Evolutionary conservation across 495 filamentous ascomycete genomes (phyloP), one percentile per base, ranked within the genome.

Genomic region (Diplogelasinospora grovesii): DNA sequence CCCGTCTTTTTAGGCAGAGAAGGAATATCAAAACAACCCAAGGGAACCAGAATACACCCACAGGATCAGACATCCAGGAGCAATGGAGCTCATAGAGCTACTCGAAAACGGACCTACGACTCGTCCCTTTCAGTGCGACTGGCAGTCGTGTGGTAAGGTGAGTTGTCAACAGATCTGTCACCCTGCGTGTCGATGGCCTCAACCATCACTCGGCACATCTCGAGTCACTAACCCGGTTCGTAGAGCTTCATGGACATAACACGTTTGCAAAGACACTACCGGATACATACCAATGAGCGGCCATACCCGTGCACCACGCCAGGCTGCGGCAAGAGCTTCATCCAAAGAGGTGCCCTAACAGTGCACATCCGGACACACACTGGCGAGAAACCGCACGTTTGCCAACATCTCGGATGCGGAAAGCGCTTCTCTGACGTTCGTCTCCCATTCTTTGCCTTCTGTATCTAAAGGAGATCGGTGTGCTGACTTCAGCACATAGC

Each of bases 171-270:
- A 8, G 22, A 8, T 22, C 23, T 41, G 14, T 20, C 29, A 22
- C 21, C 25, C 11, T 36, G 23, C 22, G 22, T 30, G 15, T 37
- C 2, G 34, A 10, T 21, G 9, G 8, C 3, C 3, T 22, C 36
- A 13, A 22, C 13, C 34, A 30, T 11, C 13, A 20, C 21, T 33
- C 8, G n/a, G n/a, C n/a, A n/a, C n/a, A n/a, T n/a, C n/a, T n/a
- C n/a, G n/a, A 40, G 31, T 46, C 36, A 39, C 50, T 60, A n/a
- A 59, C 50, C 36, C 11, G 34, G 33, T 15, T 9, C 89, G 26
- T 22, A 93, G 86, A 85, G 82, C 43, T 93, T 93, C 75, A 92
- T 89, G 72, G 78, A 86, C 64, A 93, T 90, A 59, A 92, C 86
- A 6, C 86, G 92, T 64, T 73, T 93, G 34, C 83, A 86, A 59